phyloP scores from a whole-genome alignment of 805 yeast species.

The Pichia heedii region DNA sequence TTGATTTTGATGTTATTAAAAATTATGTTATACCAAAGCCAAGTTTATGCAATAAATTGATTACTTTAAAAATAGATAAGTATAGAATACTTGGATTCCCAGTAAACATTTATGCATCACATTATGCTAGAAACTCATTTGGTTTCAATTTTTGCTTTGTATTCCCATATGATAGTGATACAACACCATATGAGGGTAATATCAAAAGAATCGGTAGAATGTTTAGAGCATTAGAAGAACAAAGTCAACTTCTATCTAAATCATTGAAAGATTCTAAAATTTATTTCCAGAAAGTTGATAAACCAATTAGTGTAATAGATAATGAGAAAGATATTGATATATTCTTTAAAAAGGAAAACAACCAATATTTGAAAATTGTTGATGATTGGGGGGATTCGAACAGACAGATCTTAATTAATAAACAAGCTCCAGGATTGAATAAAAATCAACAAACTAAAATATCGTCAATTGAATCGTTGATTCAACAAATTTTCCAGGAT shows the following conservation, averaged over 20 bases:
- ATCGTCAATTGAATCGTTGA: constrained; percentile 58
- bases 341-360: constrained; percentile 1
- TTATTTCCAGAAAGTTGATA: constrained; percentile 28
- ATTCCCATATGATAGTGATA: constrained; percentile 71
- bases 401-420: constrained; percentile 17
- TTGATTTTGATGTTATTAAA: constrained; percentile 77
- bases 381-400: constrained; percentile 23
- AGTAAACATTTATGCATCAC: constrained; percentile 62
- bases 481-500: constrained; percentile 90
- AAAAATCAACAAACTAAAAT: constrained; percentile 22
- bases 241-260: constrained; percentile 61
- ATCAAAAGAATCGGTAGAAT: constrained; percentile 76
- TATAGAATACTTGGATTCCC: constrained; percentile 83
- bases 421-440: constrained; percentile 14
- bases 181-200: constrained; percentile 80
- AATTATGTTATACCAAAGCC: constrained; percentile 94
- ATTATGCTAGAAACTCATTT: constrained; percentile 85
- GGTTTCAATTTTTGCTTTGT: constrained; percentile 91
- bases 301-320: constrained; percentile 3
- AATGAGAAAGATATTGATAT: background rate
- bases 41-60: constrained; percentile 71
- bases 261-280: constrained; percentile 36
- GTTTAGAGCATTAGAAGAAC: constrained; percentile 89
- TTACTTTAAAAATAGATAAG: constrained; percentile 62
- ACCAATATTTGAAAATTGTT: constrained; percentile 25